phyloP scores from a whole-genome alignment of 192 early-diverging fungal species.

The Haplosporangium gracile region DNA sequence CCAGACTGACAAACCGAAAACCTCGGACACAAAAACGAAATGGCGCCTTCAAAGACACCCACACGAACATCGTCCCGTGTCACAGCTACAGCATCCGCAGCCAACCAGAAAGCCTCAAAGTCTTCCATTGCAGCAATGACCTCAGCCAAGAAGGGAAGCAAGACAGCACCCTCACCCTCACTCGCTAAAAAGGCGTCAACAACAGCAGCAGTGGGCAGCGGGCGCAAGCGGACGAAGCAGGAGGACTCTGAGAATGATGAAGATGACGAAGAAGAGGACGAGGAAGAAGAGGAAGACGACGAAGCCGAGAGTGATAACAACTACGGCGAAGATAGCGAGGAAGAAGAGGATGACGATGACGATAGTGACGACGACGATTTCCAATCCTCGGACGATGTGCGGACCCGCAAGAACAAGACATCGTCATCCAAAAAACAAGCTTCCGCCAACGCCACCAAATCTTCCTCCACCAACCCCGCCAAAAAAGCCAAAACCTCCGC shows the following conservation, averaged over 20 bases:
- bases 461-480: not conserved
- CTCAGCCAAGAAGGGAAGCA: not conserved
- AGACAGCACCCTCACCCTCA: not conserved
- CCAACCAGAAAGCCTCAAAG: not conserved
- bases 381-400: not conserved
- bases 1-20: too few species aligned
- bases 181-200: not conserved
- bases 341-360: not conserved
- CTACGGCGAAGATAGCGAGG: not conserved
- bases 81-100: not conserved
- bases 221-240: conserved; percentile 13
- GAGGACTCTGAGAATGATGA: not conserved
- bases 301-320: conserved; percentile 5
- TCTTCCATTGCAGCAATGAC: not conserved
- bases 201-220: not conserved
- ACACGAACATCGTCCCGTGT: too few species aligned
- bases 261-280: not conserved
- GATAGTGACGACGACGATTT: conserved; percentile 34
- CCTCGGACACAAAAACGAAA: too few species aligned
- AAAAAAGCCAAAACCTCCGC: conserved; percentile 4
- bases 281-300: not conserved
- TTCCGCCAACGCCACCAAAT: too few species aligned
- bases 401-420: not conserved
- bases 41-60: too few species aligned
- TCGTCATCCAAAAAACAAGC: not conserved